phyloP scores from a whole-genome alignment of 2,329 filamentous ascomycete genomes.

The Chaetomiaceae sp. region DNA sequence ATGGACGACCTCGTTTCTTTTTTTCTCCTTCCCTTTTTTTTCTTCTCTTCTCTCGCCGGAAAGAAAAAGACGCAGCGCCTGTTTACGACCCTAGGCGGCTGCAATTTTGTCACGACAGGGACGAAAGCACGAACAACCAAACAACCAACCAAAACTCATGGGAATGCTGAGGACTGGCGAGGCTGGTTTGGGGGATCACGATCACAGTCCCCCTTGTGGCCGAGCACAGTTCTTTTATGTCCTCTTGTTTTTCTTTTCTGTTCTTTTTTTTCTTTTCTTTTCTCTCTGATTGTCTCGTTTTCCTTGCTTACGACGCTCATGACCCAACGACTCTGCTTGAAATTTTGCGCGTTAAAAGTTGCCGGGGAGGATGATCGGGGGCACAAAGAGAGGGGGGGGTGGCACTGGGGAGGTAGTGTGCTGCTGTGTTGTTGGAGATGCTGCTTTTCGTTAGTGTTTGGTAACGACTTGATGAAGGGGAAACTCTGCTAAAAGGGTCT shows the following conservation, averaged over 20 bases:
- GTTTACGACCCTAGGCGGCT: constrained; percentile 21
- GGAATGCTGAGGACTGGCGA: neutral
- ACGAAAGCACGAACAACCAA: neutral
- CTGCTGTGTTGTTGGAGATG: constrained; percentile 4
- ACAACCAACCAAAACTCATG: constrained; percentile 1
- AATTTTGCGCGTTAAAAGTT: constrained; percentile 6
- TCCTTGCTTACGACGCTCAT: constrained; percentile 22
- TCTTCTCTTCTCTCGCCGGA: constrained; percentile 9
- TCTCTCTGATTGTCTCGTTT: constrained; percentile 8
- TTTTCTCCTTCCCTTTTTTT: constrained; percentile 15
- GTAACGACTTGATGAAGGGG: constrained; percentile 20
- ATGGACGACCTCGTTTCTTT: constrained; percentile 15
- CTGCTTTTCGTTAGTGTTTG: constrained; percentile 11
- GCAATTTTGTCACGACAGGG: constrained; percentile 10
- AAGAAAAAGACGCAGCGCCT: constrained; percentile 19
- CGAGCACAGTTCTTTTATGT: neutral
- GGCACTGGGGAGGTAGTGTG: neutral
- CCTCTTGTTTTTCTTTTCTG: neutral
- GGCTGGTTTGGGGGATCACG: neutral
- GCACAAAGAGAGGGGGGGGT: neutral
- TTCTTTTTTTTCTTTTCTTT: neutral
- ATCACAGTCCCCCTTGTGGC: too few relatives aligned
- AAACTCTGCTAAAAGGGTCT: constrained; percentile 11
- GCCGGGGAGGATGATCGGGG: neutral
- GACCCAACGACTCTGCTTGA: constrained; percentile 17